Conservation (phyloP, 192 early-diverging fungal species). For the Pilaira anomala region DNA sequence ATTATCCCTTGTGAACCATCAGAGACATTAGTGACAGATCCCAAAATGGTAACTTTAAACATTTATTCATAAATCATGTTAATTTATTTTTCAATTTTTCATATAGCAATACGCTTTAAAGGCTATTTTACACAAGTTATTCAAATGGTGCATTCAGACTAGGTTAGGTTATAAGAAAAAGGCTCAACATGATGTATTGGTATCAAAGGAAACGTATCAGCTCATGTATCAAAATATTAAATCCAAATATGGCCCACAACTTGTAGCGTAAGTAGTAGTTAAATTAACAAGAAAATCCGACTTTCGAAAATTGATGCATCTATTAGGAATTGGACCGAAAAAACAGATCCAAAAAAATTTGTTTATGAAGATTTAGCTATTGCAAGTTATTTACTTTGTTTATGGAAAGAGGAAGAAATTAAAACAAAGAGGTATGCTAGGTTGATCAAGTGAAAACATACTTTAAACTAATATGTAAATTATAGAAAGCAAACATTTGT, state of each 20-base stretch:
- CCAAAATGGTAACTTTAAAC: conserved; percentile 25
- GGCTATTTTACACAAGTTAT: conserved; percentile 65
- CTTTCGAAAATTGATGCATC: neutral
- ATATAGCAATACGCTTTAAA: conserved; percentile 54
- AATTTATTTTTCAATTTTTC: neutral
- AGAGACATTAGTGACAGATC: conserved; percentile 6
- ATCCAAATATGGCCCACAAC: conserved; percentile 57
- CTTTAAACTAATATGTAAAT: neutral
- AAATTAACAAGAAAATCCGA: neutral
- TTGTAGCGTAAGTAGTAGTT: conserved; percentile 53
- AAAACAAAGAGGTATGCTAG: conserved; percentile 4
- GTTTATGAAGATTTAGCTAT: conserved; percentile 88
- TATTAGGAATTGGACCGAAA: conserved; percentile 65
- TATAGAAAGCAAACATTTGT: conserved; percentile 56
- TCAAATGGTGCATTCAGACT: conserved; percentile 72
- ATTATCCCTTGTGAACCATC: conserved; percentile 17
- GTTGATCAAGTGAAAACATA: neutral
- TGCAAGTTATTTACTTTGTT: conserved; percentile 73
- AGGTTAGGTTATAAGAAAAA: conserved; percentile 72
- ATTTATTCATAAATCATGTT: neutral
- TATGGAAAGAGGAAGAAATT: conserved; percentile 63
- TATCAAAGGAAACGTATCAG: conserved; percentile 65
- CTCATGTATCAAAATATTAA: conserved; percentile 66
- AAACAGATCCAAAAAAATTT: conserved; percentile 80
- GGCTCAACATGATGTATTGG: conserved; percentile 64